Percentiles rank a stretch among this genome's conserved stretches.
These are phyloP conservation scores for Martiniozyma asiatica DNA, from an alignment of 1,139 yeast genomes.

Conservation along the genomic window DNA sequence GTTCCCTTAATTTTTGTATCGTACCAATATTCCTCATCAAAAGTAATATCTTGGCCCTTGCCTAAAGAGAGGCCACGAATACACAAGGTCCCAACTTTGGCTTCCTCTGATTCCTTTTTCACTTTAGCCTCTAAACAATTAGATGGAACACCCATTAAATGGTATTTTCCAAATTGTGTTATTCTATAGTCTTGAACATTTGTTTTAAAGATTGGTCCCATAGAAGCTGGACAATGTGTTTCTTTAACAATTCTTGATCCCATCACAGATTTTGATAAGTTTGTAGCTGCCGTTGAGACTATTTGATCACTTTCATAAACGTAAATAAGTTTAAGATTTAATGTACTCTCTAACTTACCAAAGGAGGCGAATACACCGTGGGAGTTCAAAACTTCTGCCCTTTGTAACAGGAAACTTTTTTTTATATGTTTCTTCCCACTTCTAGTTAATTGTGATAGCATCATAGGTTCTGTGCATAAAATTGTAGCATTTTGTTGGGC, in stretches of 20 bases:
- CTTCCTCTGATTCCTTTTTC: slow-evolving; percentile 24
- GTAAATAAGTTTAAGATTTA: slow-evolving; percentile 14
- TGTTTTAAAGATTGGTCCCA: slow-evolving; percentile 49
- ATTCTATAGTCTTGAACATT: slow-evolving; percentile 55
- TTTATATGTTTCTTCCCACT: slow-evolving; percentile 7
- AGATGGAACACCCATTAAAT: slow-evolving; percentile 32
- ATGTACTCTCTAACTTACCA: slow-evolving; percentile 17
- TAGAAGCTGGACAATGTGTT: slow-evolving; percentile 30
- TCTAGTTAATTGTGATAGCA: slow-evolving; percentile 7
- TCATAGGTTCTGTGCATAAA: slow-evolving; percentile 12
- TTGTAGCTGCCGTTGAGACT: slow-evolving; percentile 24
- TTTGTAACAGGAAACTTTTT: slow-evolving; percentile 10
- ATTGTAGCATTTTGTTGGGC: slow-evolving; percentile 13
- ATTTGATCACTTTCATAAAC: slow-evolving; percentile 10
- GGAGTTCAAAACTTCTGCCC: slow-evolving; percentile 18
- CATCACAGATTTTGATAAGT: slow-evolving; percentile 32
- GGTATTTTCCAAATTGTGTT: slow-evolving; percentile 12
- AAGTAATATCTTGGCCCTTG: slow-evolving; percentile 21
- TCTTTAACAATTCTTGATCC: slow-evolving; percentile 45
- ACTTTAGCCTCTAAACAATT: slow-evolving; percentile 42
- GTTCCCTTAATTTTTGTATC: slow-evolving; percentile 41
- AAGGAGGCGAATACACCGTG: slow-evolving; percentile 28
- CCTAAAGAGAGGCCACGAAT: slow-evolving; percentile 62
- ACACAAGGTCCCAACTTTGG: slow-evolving; percentile 37
- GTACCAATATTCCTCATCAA: slow-evolving; percentile 40